Base-by-base conservation (phyloP, 2,329 filamentous ascomycete genomes). In the Septoria linicola region DNA sequence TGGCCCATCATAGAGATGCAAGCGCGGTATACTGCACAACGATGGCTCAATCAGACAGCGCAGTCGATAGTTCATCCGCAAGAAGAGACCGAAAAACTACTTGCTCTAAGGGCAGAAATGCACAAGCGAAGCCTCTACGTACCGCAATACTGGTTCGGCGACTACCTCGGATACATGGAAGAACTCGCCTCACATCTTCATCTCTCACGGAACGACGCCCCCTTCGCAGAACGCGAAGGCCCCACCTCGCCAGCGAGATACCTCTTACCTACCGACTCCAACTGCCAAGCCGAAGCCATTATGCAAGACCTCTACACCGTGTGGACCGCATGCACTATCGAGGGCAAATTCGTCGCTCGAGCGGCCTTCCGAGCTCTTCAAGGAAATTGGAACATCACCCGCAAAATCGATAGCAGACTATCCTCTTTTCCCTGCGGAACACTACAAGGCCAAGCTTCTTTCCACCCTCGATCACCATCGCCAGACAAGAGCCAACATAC, bases 1-100 rank as follows among this genome's bases (percentile, higher is more conserved):
- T 95, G 89, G 89, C 86, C 86, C 1, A 83, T 90, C 0, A 89
- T 92, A 78, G 88, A 93, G 67, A 88, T 90, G 85, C 89, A 95
- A 69, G 84, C 88, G 2, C 80, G 85, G 1, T 78, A 87, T 55
- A 72, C 91, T 4, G 76, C 83, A 0, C 68, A 77, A 10, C 66
- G 81, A 8, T 91, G 87, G 85, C 46, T 62, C 17, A 78, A 80
- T 48, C 41, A 30, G 21, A 5, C 36, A 1, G 19, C 27, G 4
- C 46, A 41, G 4, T n/a, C 54, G 2, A 41, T 44, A 10, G 39
- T 31, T 7, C 49, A 45, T 8, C 48, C 55, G 2, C 63, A 61
- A 35, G 66, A 68, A 66, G 68, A 14, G 76, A 73, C 79, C 6
- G 65, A 71, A 21, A 69, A 73, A 17, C 77, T 79, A 0, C 63